Percentiles rank a stretch among this genome's conserved stretches.
Evolutionary conservation across 768 basidiomycete species (phyloP).

Genomic region (Trametes cingulata): DNA sequence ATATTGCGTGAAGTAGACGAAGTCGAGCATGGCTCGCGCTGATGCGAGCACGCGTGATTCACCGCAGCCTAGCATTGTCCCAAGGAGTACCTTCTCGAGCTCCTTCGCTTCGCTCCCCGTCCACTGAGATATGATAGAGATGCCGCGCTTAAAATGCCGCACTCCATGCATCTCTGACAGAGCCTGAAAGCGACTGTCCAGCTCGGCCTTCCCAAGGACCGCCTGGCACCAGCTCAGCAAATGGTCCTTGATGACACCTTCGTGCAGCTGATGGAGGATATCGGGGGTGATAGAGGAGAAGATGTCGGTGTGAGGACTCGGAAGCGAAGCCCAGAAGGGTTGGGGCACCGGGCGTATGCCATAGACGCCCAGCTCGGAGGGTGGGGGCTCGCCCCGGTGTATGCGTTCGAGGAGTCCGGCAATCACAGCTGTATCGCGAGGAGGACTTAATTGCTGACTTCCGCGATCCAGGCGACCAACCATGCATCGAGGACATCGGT

Average conservation of each 20-base stretch:
- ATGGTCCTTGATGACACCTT: slow-evolving; percentile 45
- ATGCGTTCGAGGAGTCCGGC: neutral
- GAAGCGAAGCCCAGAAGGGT: slow-evolving; percentile 14
- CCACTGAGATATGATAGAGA: slow-evolving; percentile 18
- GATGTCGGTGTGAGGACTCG: slow-evolving; percentile 31
- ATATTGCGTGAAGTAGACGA: slow-evolving; percentile 30
- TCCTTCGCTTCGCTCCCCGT: slow-evolving; percentile 28
- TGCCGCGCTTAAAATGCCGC: slow-evolving; percentile 19
- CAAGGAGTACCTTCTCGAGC: slow-evolving; percentile 25
- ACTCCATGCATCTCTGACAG: slow-evolving; percentile 7
- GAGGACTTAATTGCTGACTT: neutral
- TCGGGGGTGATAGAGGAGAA: slow-evolving; percentile 38
- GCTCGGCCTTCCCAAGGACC: slow-evolving; percentile 3
- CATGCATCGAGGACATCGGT: slow-evolving; percentile 31
- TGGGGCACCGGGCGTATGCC: slow-evolving; percentile 21
- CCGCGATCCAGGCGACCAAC: slow-evolving; percentile 29
- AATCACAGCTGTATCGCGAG: slow-evolving; percentile 7
- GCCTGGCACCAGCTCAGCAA: slow-evolving; percentile 40
- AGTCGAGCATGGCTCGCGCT: slow-evolving; percentile 26
- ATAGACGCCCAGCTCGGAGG: neutral
- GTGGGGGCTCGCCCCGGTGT: neutral
- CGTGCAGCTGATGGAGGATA: slow-evolving; percentile 47
- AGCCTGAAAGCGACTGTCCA: slow-evolving; percentile 15
- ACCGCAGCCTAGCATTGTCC: slow-evolving; percentile 18
- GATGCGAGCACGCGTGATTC: slow-evolving; percentile 3